Conservation (phyloP, 257 asterid species). For the Nicotiana paniculata region DNA sequence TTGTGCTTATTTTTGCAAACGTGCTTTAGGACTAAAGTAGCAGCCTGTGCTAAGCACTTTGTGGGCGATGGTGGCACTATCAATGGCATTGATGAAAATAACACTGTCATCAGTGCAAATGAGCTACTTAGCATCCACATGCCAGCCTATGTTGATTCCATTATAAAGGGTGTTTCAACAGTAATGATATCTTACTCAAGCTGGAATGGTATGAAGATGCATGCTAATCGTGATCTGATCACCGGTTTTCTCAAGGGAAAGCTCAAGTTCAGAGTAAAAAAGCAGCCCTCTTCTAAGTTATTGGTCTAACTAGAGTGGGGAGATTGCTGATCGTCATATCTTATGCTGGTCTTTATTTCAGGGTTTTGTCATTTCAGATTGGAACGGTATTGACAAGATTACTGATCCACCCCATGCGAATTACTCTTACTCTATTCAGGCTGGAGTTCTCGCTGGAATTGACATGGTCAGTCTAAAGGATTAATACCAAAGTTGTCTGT, state of each 20-base stretch:
- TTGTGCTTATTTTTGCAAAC: background rate
- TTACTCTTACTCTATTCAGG: conserved; percentile 52
- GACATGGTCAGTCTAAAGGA: conserved; percentile 48
- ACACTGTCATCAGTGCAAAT: conserved; percentile 23
- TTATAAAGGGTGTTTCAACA: conserved; percentile 29
- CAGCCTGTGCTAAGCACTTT: conserved; percentile 35
- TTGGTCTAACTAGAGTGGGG: background rate
- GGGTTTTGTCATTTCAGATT: conserved; percentile 77
- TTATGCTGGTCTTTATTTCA: conserved; percentile 13
- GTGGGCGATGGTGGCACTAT: conserved; percentile 40
- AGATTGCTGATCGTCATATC: background rate
- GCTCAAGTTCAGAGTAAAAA: conserved; percentile 24
- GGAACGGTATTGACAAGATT: conserved; percentile 56
- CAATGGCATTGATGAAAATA: conserved; percentile 29
- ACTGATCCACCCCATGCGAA: conserved; percentile 48
- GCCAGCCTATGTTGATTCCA: conserved; percentile 30
- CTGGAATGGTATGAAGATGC: conserved; percentile 34
- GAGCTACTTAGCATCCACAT: conserved; percentile 26
- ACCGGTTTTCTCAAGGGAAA: conserved; percentile 28
- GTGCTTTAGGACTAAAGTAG: conserved; percentile 25
- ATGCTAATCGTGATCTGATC: conserved; percentile 24
- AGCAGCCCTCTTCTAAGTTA: background rate
- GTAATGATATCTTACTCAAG: conserved; percentile 36
- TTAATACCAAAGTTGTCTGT: background rate
- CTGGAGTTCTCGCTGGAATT: conserved; percentile 54